Evolutionary conservation across 495 filamentous ascomycete genomes (phyloP), one percentile per base, ranked within the genome.

Genomic region (Aspergillus olivimuriae): DNA sequence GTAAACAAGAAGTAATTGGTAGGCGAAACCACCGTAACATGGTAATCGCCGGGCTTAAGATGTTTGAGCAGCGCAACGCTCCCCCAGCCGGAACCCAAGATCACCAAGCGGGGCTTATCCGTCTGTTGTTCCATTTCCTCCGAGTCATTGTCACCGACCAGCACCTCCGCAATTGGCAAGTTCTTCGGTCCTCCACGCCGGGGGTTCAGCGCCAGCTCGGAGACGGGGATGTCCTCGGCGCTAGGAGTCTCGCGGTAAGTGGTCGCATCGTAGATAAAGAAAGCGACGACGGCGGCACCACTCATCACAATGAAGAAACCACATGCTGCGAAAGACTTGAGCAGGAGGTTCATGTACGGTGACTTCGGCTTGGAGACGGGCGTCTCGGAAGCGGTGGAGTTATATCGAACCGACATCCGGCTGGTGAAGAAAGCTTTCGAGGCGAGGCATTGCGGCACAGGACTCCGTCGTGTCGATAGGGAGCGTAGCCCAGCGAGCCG

Each of bases 1-100:
- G 94, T 97, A 62, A 97, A 99, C 28, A 97, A 63, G 67, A 99
- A 99, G 66, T 97, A 94, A 52, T 97, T 97, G 21, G 82, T 83
- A 1, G 94, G 90, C 1, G 87, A 92, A 33, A 99, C 82, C 26
- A 97, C 87, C 10, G 89, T 95, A 52, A 97, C 80, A 61, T 97
- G 89, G 57, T 95, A 98, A 50, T 94, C 82, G 4, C 86, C 87
- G 2, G 89, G 84, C 35, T 90, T 83, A 44, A 99, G 68, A 42
- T 84, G 84, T 68, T 99, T 99, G 14, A 99, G 65, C 31, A 99
- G 69, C 15, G 90, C 86, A 44, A 99, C 83, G 52, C 87, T 89
- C 39, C 89, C 94, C 94, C 94, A 99, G 19, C 94, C 94, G 9
- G 88, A 89, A 4, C 94, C 94, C 37, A 99, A 63, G 19, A 99